Conservation (phyloP, 306 rosid species). For the Prunus padus region DNA sequence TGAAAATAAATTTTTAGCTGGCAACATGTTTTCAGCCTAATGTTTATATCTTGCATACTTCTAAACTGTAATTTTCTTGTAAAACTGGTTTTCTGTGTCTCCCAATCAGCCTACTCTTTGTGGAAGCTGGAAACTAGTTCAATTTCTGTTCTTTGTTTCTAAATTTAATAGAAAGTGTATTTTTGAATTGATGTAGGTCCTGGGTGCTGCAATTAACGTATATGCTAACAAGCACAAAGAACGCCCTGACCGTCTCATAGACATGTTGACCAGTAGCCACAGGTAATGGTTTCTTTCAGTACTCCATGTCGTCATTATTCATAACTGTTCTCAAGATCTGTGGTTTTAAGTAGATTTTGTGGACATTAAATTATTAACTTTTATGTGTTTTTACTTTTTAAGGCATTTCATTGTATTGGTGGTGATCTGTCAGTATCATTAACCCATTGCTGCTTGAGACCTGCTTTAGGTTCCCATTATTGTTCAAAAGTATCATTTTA, state of each 20-base stretch:
- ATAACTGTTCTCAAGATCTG: too few species aligned
- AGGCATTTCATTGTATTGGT: too few species aligned
- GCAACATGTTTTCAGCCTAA: not conserved
- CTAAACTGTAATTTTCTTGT: not conserved
- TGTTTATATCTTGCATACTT: not conserved
- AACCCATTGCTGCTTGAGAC: not conserved
- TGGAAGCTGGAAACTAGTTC: not conserved
- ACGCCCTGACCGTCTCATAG: constrained; percentile 96
- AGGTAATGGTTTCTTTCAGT: constrained; percentile 44
- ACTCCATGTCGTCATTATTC: not conserved
- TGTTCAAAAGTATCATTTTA: not conserved
- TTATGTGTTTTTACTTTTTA: too few species aligned
- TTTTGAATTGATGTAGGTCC: constrained; percentile 56
- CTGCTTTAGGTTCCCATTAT: not conserved
- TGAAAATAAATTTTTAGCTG: not conserved
- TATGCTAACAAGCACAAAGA: constrained; percentile 98
- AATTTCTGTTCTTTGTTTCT: not conserved
- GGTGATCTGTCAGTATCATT: too few species aligned
- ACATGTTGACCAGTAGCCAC: constrained; percentile 97
- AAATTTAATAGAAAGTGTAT: not conserved
- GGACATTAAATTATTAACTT: too few species aligned
- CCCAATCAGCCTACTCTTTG: not conserved
- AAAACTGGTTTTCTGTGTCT: not conserved
- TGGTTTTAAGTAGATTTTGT: too few species aligned
- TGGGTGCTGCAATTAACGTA: constrained; percentile 96